Conservation (phyloP, 192 early-diverging fungal species). For the Entomortierella parvispora region DNA sequence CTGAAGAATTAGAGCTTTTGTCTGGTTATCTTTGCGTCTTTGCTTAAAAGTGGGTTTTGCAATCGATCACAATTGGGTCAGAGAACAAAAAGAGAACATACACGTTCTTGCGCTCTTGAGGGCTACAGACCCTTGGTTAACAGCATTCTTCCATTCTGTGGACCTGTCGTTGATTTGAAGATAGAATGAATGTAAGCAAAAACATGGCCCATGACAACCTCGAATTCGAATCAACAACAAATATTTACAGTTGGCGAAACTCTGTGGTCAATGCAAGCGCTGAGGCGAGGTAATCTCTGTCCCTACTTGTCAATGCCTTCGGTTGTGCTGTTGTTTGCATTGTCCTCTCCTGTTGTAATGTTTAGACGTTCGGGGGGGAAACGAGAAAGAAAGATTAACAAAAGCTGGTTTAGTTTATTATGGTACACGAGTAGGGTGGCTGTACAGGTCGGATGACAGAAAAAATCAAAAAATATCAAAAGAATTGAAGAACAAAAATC, state of each 20-base stretch:
- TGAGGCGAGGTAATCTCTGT: constrained; percentile 26
- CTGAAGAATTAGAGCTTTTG: too few species aligned
- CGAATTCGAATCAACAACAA: background rate
- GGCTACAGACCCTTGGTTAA: constrained; percentile 9
- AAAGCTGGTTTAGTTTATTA: too few species aligned
- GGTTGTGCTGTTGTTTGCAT: background rate
- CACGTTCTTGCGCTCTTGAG: constrained; percentile 44
- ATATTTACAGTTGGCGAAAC: constrained; percentile 40
- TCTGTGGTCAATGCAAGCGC: constrained; percentile 23
- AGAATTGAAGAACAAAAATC: background rate
- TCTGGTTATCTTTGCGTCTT: too few species aligned
- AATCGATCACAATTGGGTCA: too few species aligned
- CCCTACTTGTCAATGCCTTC: constrained; percentile 33
- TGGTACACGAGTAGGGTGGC: too few species aligned
- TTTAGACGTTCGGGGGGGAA: constrained; percentile 1
- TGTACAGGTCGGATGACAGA: too few species aligned
- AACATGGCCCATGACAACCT: constrained; percentile 1
- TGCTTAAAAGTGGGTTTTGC: too few species aligned
- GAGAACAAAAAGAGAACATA: background rate
- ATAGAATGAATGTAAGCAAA: background rate
- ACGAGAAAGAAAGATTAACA: constrained; percentile 15
- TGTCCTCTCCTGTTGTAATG: background rate
- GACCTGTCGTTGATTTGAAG: constrained; percentile 24
- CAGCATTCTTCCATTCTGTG: constrained; percentile 31
- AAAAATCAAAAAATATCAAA: constrained; percentile 6